Evolutionary conservation across 2,329 filamentous ascomycete genomes (phyloP).

Genomic region (Ampelomyces quisqualis): DNA sequence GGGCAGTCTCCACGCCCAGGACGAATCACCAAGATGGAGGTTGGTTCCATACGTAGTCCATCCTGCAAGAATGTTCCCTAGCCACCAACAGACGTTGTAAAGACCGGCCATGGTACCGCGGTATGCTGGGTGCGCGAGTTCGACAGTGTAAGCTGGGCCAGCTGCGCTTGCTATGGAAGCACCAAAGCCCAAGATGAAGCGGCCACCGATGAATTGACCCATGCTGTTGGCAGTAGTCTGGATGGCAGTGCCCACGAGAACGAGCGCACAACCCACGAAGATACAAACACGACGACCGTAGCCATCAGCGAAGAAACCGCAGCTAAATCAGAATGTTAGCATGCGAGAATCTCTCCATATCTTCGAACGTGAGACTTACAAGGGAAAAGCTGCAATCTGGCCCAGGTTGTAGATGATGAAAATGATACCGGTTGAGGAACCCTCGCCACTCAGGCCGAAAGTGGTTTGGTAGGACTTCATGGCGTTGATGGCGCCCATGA

Average conservation of each 20-base stretch:
- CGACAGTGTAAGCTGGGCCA: conserved; percentile 60
- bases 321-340: conserved; percentile 7
- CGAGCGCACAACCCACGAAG: conserved; percentile 56
- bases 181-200: conserved; percentile 50
- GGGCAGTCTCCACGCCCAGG: conserved; percentile 56
- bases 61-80: conserved; percentile 56
- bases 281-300: conserved; percentile 58
- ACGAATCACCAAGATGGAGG: conserved; percentile 43
- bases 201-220: conserved; percentile 55
- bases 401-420: conserved; percentile 51
- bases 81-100: conserved; percentile 37
- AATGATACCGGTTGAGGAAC: conserved; percentile 53
- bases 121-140: conserved; percentile 62
- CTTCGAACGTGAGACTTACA: conserved; percentile 15
- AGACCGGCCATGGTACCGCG: conserved; percentile 62
- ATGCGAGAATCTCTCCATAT: neutral
- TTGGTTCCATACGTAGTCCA: conserved; percentile 52
- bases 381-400: conserved; percentile 54
- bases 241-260: conserved; percentile 55
- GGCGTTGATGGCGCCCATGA: conserved; percentile 55
- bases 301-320: conserved; percentile 44
- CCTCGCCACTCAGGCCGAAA: conserved; percentile 52
- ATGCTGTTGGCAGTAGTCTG: conserved; percentile 52
- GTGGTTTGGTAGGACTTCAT: conserved; percentile 54
- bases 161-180: conserved; percentile 59